Evolutionary conservation across 176 grass and related monocot species (phyloP).

Genomic region (Raddia distichophylla): DNA sequence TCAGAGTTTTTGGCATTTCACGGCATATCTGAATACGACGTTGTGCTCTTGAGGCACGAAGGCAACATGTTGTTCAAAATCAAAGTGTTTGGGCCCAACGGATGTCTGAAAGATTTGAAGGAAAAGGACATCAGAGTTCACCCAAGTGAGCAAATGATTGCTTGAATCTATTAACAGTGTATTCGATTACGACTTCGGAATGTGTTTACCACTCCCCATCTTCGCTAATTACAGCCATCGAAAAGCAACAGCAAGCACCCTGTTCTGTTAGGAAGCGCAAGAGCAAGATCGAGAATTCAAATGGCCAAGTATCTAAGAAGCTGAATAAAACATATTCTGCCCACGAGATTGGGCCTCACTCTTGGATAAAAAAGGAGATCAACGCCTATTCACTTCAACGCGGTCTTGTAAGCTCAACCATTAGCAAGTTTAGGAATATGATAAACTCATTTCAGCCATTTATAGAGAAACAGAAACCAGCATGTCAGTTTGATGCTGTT

Average conservation of each 20-base stretch:
- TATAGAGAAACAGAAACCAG: too few species aligned
- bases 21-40: constrained; percentile 7
- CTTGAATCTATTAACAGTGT: background rate
- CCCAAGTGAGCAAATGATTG: constrained; percentile 3
- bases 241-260: background rate
- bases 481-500: too few species aligned
- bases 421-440: too few species aligned
- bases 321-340: too few species aligned
- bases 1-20: constrained; percentile 23
- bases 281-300: background rate
- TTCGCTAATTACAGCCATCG: background rate
- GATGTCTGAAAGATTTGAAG: constrained; percentile 12
- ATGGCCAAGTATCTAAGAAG: too few species aligned
- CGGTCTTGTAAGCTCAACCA: too few species aligned
- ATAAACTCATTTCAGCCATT: too few species aligned
- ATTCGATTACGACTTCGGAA: background rate
- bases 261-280: too few species aligned
- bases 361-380: too few species aligned
- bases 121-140: background rate
- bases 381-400: too few species aligned
- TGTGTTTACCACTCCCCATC: background rate
- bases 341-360: too few species aligned
- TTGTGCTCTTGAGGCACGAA: constrained; percentile 39
- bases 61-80: constrained; percentile 35
- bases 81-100: constrained; percentile 22